phyloP scores from a whole-genome alignment of 148 eudicot genomes.

The Rhododendron griersonianum region DNA sequence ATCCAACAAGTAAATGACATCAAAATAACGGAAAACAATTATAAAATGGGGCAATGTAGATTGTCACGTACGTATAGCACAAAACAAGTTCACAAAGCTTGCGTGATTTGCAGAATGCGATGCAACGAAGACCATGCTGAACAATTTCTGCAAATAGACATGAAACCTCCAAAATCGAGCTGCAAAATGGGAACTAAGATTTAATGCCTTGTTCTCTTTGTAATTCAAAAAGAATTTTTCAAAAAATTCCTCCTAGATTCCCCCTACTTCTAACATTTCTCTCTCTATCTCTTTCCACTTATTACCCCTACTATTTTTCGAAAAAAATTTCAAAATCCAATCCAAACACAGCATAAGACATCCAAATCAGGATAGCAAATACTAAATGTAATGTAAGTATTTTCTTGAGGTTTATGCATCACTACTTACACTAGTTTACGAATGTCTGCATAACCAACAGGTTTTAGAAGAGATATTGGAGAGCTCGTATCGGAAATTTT shows the following conservation, averaged over 20 bases:
- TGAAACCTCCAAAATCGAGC: conserved; percentile 79
- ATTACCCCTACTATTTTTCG: no score
- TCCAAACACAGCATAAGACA: background rate
- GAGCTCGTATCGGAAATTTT: background rate
- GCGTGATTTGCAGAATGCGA: conserved; percentile 96
- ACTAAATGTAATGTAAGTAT: background rate
- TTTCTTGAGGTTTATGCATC: background rate
- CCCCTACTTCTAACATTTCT: no score
- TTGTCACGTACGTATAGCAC: conserved; percentile 70
- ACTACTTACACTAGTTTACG: background rate
- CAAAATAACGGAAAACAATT: background rate
- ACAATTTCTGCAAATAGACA: conserved; percentile 81
- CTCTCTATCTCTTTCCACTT: no score
- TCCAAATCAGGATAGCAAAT: background rate
- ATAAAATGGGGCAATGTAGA: conserved; percentile 14
- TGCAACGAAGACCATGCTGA: conserved; percentile 94
- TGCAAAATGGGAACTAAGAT: conserved; percentile 36
- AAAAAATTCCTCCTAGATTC: no score
- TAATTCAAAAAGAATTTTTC: no score
- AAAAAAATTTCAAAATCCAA: no score
- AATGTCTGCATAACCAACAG: background rate
- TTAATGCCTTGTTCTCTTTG: background rate
- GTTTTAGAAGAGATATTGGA: background rate
- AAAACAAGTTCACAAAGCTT: conserved; percentile 96
- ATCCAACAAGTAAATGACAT: conserved; percentile 2